These are phyloP conservation scores for Penicillium sp. DNA, from an alignment of 2,329 filamentous ascomycete genomes.

Conservation along the genomic window DNA sequence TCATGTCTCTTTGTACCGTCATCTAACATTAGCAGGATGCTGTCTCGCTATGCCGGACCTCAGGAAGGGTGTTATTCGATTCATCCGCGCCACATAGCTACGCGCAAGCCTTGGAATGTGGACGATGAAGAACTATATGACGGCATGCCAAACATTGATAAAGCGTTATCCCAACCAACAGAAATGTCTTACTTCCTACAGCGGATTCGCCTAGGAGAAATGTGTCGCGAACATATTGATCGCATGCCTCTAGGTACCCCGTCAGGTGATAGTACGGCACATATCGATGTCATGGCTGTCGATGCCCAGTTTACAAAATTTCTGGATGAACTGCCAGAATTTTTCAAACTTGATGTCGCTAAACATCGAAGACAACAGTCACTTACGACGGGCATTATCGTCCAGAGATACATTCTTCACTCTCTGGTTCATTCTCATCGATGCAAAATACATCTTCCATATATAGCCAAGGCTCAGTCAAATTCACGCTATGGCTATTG, in stretches of 20 bases:
- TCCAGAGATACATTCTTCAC: constrained; percentile 34
- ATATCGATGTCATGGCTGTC: constrained; percentile 30
- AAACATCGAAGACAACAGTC: constrained; percentile 5
- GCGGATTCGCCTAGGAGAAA: constrained; percentile 29
- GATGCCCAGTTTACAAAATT: constrained; percentile 31
- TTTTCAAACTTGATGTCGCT: constrained; percentile 25
- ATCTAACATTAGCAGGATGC: constrained; percentile 23
- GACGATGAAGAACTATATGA: constrained; percentile 34
- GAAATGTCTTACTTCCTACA: constrained; percentile 39
- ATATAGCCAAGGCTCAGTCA: constrained; percentile 25
- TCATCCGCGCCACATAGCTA: constrained; percentile 36
- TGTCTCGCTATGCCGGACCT: constrained; percentile 23
- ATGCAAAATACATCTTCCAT: constrained; percentile 38
- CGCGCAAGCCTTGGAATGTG: constrained; percentile 33
- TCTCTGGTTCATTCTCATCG: constrained; percentile 33
- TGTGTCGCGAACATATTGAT: constrained; percentile 37
- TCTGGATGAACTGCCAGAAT: constrained; percentile 28
- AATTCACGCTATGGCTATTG: constrained; percentile 30
- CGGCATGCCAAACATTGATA: constrained; percentile 18
- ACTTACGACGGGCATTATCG: constrained; percentile 18
- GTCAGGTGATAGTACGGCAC: constrained; percentile 17
- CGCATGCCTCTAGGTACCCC: constrained; percentile 23
- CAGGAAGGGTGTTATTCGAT: constrained; percentile 36
- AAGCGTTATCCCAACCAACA: constrained; percentile 28
- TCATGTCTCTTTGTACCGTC: neutral